These are phyloP conservation scores for Coemansia sp. DNA, from an alignment of 192 early-diverging fungal genomes.

Conservation along the genomic window DNA sequence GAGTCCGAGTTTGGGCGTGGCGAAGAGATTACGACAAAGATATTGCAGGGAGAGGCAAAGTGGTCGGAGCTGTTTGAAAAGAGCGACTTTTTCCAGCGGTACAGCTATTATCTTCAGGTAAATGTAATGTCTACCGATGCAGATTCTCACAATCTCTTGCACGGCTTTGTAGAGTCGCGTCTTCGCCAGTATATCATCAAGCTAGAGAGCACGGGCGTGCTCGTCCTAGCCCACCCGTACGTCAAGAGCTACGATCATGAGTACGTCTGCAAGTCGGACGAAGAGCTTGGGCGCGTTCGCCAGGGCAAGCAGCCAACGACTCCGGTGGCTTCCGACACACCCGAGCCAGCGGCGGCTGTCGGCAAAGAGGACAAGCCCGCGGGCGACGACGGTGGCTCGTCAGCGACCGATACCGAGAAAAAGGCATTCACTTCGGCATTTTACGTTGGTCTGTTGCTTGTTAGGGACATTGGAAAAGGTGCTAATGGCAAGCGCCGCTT, in stretches of 20 bases:
- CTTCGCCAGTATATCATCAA: slow-evolving; percentile 82
- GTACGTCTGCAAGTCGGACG: slow-evolving; percentile 59
- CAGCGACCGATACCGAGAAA: slow-evolving; percentile 1
- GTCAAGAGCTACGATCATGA: slow-evolving; percentile 82
- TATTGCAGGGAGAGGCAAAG: slow-evolving; percentile 68
- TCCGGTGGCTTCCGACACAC: background rate
- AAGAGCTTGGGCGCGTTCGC: slow-evolving; percentile 65
- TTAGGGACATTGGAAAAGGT: slow-evolving; percentile 52
- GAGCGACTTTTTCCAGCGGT: slow-evolving; percentile 81
- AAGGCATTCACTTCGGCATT: slow-evolving; percentile 77
- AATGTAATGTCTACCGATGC: slow-evolving; percentile 72
- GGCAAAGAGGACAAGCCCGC: background rate
- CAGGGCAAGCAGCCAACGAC: slow-evolving; percentile 58
- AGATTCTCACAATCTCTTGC: slow-evolving; percentile 77
- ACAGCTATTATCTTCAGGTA: slow-evolving; percentile 88
- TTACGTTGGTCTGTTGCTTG: slow-evolving; percentile 82
- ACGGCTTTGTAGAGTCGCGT: slow-evolving; percentile 88
- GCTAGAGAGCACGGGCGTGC: slow-evolving; percentile 72
- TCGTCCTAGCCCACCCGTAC: slow-evolving; percentile 84
- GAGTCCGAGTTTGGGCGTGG: slow-evolving; percentile 82
- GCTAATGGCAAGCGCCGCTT: slow-evolving; percentile 59
- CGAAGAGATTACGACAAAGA: slow-evolving; percentile 68
- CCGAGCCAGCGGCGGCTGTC: background rate
- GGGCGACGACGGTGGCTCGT: slow-evolving; percentile 9
- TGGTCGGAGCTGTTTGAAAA: slow-evolving; percentile 91